These are phyloP conservation scores for Mycena floridula DNA, from an alignment of 768 basidiomycete genomes.

Conservation along the genomic window DNA sequence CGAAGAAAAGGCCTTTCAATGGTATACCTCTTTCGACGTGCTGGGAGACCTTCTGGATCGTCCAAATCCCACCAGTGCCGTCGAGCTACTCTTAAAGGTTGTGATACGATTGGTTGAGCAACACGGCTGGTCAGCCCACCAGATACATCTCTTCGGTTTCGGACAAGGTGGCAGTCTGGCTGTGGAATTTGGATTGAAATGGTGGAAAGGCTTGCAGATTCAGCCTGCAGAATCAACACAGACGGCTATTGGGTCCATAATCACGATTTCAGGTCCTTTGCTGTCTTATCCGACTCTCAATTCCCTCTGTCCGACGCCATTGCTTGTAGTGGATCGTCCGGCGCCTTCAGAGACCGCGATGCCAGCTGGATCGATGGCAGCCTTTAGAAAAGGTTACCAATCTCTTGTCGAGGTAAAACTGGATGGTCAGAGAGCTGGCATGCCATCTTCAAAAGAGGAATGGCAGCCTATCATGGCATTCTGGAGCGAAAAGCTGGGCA, in stretches of 20 bases:
- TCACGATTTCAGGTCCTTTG: conserved; percentile 66
- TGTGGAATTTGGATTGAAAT: conserved; percentile 54
- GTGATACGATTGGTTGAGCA: conserved; percentile 56
- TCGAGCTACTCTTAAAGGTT: conserved; percentile 48
- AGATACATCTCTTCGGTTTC: conserved; percentile 87
- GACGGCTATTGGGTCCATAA: conserved; percentile 53
- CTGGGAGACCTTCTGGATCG: conserved; percentile 65
- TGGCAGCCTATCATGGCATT: conserved; percentile 85
- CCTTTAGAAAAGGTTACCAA: conserved; percentile 58
- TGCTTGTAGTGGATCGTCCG: conserved; percentile 54
- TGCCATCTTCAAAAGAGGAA: conserved; percentile 72
- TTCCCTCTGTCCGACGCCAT: conserved; percentile 47
- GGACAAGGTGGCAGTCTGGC: conserved; percentile 82
- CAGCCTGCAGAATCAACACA: conserved; percentile 4
- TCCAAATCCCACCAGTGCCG: conserved; percentile 69
- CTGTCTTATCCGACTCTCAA: conserved; percentile 70
- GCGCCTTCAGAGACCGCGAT: conserved; percentile 39
- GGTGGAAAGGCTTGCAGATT: conserved; percentile 38
- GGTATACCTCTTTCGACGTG: conserved; percentile 78
- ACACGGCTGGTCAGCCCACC: conserved; percentile 54
- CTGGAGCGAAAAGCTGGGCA: conserved; percentile 67
- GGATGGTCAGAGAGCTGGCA: conserved; percentile 40
- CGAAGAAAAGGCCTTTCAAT: conserved; percentile 76
- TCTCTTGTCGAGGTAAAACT: conserved; percentile 44
- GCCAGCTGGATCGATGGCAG: conserved; percentile 35